Percentiles rank a stretch among this genome's conserved stretches.
Conservation (phyloP, 2,329 filamentous ascomycete species). For the Ambrosiella cleistominuta region DNA sequence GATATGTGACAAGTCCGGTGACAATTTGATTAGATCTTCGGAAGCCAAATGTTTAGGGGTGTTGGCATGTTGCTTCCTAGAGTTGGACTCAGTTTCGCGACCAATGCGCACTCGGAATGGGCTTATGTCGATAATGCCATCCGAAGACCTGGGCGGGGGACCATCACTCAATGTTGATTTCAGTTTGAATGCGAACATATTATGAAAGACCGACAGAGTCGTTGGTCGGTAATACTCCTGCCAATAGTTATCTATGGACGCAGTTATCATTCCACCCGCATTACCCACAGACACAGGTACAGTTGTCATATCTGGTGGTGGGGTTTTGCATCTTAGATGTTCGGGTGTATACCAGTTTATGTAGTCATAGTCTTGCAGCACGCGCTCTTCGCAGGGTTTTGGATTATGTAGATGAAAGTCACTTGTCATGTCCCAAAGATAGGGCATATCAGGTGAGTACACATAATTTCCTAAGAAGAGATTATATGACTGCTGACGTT, state of each 20-base stretch:
- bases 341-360: constrained; percentile 75
- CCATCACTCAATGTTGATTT: constrained; percentile 71
- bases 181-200: constrained; percentile 85
- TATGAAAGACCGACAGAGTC: constrained; percentile 72
- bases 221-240: constrained; percentile 87
- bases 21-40: constrained; percentile 21
- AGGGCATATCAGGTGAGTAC: constrained; percentile 69
- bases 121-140: constrained; percentile 65
- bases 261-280: background rate
- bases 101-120: constrained; percentile 69
- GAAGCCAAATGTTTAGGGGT: constrained; percentile 24
- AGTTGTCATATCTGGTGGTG: constrained; percentile 27
- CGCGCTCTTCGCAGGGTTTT: constrained; percentile 56
- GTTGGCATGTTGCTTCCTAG: background rate
- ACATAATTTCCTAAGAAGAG: constrained; percentile 93
- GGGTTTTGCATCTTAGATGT: constrained; percentile 42
- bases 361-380: constrained; percentile 45
- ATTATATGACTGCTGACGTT: constrained; percentile 95
- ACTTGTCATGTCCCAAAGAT: constrained; percentile 90
- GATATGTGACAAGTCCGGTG: constrained; percentile 15
- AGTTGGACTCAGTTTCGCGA: constrained; percentile 37
- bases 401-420: constrained; percentile 94
- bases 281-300: background rate
- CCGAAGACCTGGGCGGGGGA: constrained; percentile 32
- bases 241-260: constrained; percentile 85